Evolutionary conservation across 345 rosid species (phyloP), one percentile per base, ranked within the genome.

Genomic region (Eucalyptus fibrosa): DNA sequence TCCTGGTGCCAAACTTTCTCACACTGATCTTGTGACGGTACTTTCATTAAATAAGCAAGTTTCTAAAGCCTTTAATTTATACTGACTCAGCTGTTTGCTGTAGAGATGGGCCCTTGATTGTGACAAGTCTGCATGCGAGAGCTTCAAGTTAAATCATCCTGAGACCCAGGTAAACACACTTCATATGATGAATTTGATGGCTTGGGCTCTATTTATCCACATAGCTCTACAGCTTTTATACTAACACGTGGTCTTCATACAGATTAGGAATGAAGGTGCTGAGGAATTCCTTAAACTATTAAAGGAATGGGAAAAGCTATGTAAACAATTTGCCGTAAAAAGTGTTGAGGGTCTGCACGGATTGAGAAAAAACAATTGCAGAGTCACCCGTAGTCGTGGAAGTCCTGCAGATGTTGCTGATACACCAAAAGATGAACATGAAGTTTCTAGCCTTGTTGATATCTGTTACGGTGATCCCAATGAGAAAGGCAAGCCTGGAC

Each of bases 71-170:
- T 37, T 72, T 26, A 34, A 28, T 86, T 37, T 88, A 19, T 85
- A n/a, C 42, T 85, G 67, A 32, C 67, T 53, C 17, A 19, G 19
- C 37, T 32, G 45, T 89, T 92, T 89, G 67, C 90, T 90, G 88
- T 91, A 97, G 99, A 95, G 94, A 93, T 97, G 99, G 99, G 95
- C 99, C 62, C 90, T 97, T 92, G 99, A 97, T 90, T 91, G 89
- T 90, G 92, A 95, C 53, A 37, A 90, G 91, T 94, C 96, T 89
- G 99, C 99, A 50, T 95, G 97, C 89, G 91, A 96, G 92, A 97
- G 99, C 95, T 92, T 97, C 92, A 94, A 93, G 91, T 44, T 95
- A 80, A 97, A 96, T 94, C 99, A 97, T 93, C 98, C 99, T 62
- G 93, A 94, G 56, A 91, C 97, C 90, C 92, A 93, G 90, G 99